These are phyloP conservation scores for Viola odorata DNA, from an alignment of 345 rosid species.

Conservation along the genomic window DNA sequence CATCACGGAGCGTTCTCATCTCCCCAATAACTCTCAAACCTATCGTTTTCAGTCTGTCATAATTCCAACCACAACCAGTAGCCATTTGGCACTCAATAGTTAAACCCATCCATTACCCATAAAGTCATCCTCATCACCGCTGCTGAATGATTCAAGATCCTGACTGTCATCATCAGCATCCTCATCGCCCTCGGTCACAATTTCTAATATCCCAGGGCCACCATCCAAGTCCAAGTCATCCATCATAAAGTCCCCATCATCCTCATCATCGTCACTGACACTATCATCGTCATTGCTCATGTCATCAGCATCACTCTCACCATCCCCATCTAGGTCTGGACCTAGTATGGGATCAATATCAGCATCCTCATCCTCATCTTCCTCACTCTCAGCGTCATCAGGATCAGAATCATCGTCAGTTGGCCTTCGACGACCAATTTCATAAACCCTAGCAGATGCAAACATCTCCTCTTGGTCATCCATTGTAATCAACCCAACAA, in stretches of 20 bases:
- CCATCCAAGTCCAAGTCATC: slow-evolving; percentile 51
- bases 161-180: slow-evolving; percentile 63
- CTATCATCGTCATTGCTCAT: slow-evolving; percentile 60
- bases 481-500: slow-evolving; percentile 83
- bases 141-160: slow-evolving; percentile 64
- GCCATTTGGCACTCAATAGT: no score
- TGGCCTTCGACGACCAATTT: slow-evolving; percentile 87
- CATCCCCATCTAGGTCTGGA: slow-evolving; percentile 55
- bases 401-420: slow-evolving; percentile 98
- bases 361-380: slow-evolving; percentile 76
- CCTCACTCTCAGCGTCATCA: slow-evolving; percentile 88
- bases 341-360: slow-evolving; percentile 69
- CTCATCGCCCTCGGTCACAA: slow-evolving; percentile 54
- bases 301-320: slow-evolving; percentile 71
- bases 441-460: slow-evolving; percentile 87
- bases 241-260: slow-evolving; percentile 49
- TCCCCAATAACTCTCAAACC: no score
- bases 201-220: slow-evolving; percentile 57
- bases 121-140: slow-evolving; percentile 67
- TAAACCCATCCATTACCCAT: slow-evolving; percentile 9
- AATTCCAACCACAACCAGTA: no score
- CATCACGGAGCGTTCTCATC: no score
- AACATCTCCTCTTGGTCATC: slow-evolving; percentile 93
- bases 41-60: no score
- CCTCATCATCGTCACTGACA: slow-evolving; percentile 54